phyloP scores from a whole-genome alignment of 1,284 basidiomycete species.

The Fomitiporia mediterranea region DNA sequence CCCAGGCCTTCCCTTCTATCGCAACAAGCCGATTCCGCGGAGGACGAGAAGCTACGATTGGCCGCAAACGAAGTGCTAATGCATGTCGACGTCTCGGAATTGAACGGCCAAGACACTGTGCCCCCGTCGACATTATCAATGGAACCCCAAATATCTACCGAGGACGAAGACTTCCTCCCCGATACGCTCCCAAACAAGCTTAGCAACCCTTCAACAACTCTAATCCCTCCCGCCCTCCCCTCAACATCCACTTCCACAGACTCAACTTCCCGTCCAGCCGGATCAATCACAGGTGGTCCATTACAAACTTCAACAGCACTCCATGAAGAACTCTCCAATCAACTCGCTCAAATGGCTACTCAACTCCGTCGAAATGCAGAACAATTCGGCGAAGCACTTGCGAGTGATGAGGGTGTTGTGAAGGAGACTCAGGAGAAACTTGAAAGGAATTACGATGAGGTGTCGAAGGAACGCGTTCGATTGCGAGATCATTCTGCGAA shows the following conservation, averaged over 20 bases:
- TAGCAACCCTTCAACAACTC: conserved; percentile 19
- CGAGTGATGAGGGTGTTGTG: conserved; percentile 60
- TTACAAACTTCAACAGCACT: conserved; percentile 54
- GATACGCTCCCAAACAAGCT: not conserved
- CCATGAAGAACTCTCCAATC: conserved; percentile 68
- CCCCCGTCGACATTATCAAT: conserved; percentile 19
- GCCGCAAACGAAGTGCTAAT: conserved; percentile 5
- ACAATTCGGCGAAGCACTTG: conserved; percentile 62
- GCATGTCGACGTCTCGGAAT: conserved; percentile 12
- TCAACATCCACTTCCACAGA: conserved; percentile 23
- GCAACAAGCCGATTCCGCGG: not conserved
- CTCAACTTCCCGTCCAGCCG: conserved; percentile 29
- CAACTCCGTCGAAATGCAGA: conserved; percentile 72
- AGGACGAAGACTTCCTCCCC: not conserved
- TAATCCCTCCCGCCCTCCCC: conserved; percentile 26
- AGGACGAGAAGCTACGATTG: not conserved
- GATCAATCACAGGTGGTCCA: conserved; percentile 39
- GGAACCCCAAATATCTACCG: not conserved
- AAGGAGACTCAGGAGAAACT: conserved; percentile 60
- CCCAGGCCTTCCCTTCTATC: conserved; percentile 23
- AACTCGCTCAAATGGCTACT: conserved; percentile 72
- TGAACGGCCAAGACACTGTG: not conserved
- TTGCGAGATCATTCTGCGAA: conserved; percentile 61
- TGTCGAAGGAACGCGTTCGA: conserved; percentile 60
- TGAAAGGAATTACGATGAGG: conserved; percentile 63